Evolutionary conservation across 208 protist species (phyloP).

Genomic region (Trypanosoma avium): DNA sequence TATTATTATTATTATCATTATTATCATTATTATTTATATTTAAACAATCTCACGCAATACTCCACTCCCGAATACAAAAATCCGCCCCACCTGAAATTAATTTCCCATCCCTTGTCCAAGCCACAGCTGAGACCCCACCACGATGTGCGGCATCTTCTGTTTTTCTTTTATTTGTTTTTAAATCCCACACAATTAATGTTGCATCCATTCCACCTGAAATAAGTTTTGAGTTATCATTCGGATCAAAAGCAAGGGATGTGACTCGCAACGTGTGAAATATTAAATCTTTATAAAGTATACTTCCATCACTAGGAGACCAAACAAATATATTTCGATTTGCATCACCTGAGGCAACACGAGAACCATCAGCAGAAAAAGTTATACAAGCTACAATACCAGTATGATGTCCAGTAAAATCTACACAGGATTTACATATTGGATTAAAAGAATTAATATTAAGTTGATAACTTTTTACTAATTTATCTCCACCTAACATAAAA

Average conservation of each 20-base stretch:
- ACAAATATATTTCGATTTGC: conserved; percentile 35
- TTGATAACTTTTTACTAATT: conserved; percentile 24
- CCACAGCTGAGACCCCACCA: conserved; percentile 37
- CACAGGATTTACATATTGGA: conserved; percentile 2
- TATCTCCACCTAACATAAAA: conserved; percentile 33
- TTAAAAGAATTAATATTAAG: no score
- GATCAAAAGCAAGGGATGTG: conserved; percentile 28
- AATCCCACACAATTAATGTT: conserved; percentile 42
- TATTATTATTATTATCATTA: no score
- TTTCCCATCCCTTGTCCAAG: conserved; percentile 18
- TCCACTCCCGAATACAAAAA: conserved; percentile 41
- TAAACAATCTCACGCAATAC: neutral
- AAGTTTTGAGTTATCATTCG: conserved; percentile 18
- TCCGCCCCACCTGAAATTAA: conserved; percentile 38
- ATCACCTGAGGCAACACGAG: conserved; percentile 34
- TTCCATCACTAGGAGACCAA: conserved; percentile 33
- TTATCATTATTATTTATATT: no score
- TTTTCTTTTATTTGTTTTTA: conserved; percentile 21
- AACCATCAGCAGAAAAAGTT: conserved; percentile 25
- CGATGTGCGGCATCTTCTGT: conserved; percentile 39
- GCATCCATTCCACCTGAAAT: conserved; percentile 42
- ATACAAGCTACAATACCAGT: conserved; percentile 27
- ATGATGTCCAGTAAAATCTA: conserved; percentile 30
- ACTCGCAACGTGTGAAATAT: conserved; percentile 45
- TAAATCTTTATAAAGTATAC: conserved; percentile 30